These are phyloP conservation scores for Patellifolia procumbens DNA, from an alignment of 179 eudicot species.

Conservation along the genomic window DNA sequence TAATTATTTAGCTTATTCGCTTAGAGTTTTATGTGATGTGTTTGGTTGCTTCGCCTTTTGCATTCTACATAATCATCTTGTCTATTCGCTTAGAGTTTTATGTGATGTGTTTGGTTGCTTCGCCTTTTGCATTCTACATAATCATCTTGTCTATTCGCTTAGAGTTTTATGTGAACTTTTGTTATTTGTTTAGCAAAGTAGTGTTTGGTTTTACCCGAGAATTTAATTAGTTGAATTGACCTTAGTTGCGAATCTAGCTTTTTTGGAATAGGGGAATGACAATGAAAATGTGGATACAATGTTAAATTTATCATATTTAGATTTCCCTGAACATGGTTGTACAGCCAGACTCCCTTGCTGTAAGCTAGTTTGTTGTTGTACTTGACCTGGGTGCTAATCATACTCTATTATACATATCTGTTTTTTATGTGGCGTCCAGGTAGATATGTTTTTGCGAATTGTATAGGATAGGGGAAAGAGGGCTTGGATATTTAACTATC, in stretches of 20 bases:
- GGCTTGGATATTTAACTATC: neutral
- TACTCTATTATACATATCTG: neutral
- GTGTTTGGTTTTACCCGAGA: no score
- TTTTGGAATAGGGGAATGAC: neutral
- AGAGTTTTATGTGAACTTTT: neutral
- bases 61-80: neutral
- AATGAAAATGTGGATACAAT: neutral
- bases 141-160: neutral
- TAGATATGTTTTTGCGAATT: neutral
- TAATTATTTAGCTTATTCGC: neutral
- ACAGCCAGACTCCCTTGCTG: no score
- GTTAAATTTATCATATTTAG: no score
- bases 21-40: neutral
- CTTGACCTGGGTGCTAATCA: neutral
- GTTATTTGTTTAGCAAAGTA: neutral
- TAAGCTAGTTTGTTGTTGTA: neutral
- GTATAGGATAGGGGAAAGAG: neutral
- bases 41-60: neutral
- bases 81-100: neutral
- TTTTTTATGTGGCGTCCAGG: neutral
- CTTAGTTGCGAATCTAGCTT: no score
- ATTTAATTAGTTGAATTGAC: no score
- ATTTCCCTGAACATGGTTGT: no score
- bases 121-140: neutral
- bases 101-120: neutral